Conservation (phyloP, 2,329 filamentous ascomycete genomes). For the Myriosclerotinia curreyana region DNA sequence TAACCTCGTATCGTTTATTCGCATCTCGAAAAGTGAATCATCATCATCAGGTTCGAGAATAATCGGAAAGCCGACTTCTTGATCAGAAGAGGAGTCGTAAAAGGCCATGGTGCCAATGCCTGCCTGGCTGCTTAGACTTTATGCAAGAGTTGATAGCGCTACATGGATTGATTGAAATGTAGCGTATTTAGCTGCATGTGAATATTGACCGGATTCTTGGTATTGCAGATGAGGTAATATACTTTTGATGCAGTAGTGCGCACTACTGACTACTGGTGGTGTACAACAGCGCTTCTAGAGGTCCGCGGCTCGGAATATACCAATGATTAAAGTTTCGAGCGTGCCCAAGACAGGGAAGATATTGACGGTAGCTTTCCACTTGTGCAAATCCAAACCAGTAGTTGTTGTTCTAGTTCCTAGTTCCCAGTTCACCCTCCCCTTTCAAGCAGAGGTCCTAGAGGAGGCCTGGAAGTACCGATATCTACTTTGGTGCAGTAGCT, state of each 20-base stretch:
- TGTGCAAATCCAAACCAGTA: background rate
- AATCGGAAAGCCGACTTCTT: constrained; percentile 27
- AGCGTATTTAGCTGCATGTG: constrained; percentile 18
- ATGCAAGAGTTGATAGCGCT: constrained; percentile 20
- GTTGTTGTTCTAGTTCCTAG: background rate
- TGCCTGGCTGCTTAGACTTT: constrained; percentile 19
- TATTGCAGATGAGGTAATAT: constrained; percentile 16
- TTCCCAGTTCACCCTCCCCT: background rate
- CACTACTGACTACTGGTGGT: constrained; percentile 8
- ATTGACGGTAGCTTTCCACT: background rate
- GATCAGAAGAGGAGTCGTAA: constrained; percentile 28
- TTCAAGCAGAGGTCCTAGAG: background rate
- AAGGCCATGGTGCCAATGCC: constrained; percentile 24
- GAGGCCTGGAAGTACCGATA: background rate
- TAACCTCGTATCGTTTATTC: constrained; percentile 22
- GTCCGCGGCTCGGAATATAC: background rate
- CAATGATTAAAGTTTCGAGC: background rate
- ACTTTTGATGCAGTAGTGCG: constrained; percentile 15
- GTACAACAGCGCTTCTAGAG: constrained; percentile 5
- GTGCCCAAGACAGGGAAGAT: background rate
- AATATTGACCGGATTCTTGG: constrained; percentile 18
- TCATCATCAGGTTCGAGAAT: constrained; percentile 28
- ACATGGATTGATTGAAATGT: constrained; percentile 17
- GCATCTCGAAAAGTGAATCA: constrained; percentile 18
- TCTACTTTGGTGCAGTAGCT: constrained; percentile 12